Conservation (phyloP, 169 alveolate species). For the Cryptosporidium bovis region DNA sequence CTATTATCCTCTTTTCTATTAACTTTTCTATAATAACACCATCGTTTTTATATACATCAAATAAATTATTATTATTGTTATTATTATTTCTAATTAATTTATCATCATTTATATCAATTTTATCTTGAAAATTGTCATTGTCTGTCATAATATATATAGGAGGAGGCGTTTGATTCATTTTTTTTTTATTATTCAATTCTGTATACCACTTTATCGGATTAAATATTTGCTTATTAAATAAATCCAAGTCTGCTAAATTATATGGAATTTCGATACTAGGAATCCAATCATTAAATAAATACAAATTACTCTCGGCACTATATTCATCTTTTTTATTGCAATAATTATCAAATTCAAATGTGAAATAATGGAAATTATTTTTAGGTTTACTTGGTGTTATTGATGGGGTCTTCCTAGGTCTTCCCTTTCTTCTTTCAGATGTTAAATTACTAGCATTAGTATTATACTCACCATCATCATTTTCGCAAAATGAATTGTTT, state of each 20-base stretch:
- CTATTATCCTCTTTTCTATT: not conserved
- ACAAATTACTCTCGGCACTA: too few relatives aligned
- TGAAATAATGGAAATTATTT: slow-evolving; percentile 6
- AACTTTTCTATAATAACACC: slow-evolving; percentile 3
- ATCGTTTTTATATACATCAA: slow-evolving; percentile 8
- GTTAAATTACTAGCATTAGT: not conserved
- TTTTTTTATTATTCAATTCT: slow-evolving; percentile 1
- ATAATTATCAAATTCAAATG: slow-evolving; percentile 6
- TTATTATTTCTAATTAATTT: not conserved
- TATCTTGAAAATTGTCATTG: not conserved
- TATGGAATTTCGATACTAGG: slow-evolving; percentile 46
- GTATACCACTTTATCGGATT: slow-evolving; percentile 54
- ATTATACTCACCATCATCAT: not conserved
- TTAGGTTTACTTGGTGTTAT: slow-evolving; percentile 2
- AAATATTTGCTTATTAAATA: slow-evolving; percentile 38
- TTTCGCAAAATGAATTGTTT: not conserved
- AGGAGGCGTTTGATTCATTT: slow-evolving; percentile 58
- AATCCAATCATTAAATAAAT: slow-evolving; percentile 21
- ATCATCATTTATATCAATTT: not conserved
- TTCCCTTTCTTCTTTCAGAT: slow-evolving; percentile 48
- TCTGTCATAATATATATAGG: slow-evolving; percentile 2
- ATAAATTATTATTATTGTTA: not conserved
- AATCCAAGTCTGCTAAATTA: slow-evolving; percentile 32
- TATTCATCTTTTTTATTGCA: not conserved
- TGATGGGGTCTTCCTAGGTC: slow-evolving; percentile 63